Evolutionary conservation across 2,329 filamentous ascomycete genomes (phyloP).

Genomic region (Colletotrichum navitas): DNA sequence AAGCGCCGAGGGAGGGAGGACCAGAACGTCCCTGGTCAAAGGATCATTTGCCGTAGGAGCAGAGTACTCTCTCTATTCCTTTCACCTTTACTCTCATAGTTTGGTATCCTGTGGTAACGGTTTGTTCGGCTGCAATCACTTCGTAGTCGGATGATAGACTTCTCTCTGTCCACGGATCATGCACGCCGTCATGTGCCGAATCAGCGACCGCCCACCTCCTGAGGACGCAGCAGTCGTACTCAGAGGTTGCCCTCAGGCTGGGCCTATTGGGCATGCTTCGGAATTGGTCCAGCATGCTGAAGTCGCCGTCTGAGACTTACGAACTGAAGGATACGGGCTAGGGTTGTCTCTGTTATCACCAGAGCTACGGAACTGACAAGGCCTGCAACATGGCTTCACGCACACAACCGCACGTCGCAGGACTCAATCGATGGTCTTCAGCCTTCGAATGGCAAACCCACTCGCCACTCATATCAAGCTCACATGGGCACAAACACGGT

Average conservation of each 20-base stretch:
- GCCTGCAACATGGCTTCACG: neutral
- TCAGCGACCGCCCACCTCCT: neutral
- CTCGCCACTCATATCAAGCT: neutral
- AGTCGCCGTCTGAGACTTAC: neutral
- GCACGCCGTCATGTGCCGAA: neutral
- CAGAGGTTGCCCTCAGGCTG: neutral
- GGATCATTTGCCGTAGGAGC: constrained; percentile 22
- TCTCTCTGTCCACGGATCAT: neutral
- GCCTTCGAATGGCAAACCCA: neutral
- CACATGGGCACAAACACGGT: no score
- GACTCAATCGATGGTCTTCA: neutral
- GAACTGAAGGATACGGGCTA: neutral
- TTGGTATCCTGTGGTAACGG: neutral
- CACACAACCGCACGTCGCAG: neutral
- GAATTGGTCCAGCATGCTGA: neutral
- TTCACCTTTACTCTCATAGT: neutral
- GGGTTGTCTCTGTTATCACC: neutral
- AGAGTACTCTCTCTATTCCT: neutral
- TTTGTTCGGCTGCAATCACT: neutral
- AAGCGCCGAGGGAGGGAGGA: neutral
- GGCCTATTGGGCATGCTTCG: no score
- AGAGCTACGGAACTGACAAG: neutral
- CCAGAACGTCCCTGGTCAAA: constrained; percentile 19
- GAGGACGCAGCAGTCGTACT: neutral
- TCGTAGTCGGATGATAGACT: neutral